Base-by-base conservation (phyloP, 495 filamentous ascomycete species). In the Daldinia decipiens region DNA sequence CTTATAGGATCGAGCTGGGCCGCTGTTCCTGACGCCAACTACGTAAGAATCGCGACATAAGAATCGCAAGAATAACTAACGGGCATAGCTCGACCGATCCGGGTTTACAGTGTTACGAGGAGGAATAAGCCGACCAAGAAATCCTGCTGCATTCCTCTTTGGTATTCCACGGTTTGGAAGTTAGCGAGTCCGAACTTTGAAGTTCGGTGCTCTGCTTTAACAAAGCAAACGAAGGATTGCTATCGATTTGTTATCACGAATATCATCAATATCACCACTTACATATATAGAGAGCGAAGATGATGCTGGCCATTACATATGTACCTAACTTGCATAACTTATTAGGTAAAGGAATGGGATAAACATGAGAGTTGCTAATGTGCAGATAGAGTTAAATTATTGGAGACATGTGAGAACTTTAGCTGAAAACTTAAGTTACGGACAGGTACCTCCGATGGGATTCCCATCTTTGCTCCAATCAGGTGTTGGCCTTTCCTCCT, bases 61-160 rank as follows among this genome's bases (percentile, higher is more conserved):
- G 8, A 34, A 12, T 34, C 32, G 8, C 32, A 8, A 34, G 1
- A 59, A 62, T 50, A 36, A 4, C 26, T 31, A 40, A 15, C 31
- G 54, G 11, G 54, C 21, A 12, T 29, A 34, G 32, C 26, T 43
- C 54, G 54, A 36, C 54, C 32, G 32, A 57, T 45, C 27, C 17
- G 38, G 17, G 24, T 43, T 29, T 31, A 24, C 9, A 43, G 57
- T 26, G 21, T 47, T 27, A 32, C 55, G 38, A 67, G 43, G 17
- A 56, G 53, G 53, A 31, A 36, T 56, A 53, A 47, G 53, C 51
- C 29, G 55, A 64, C 54, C 64, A 55, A 72, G 65, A 43, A 65
- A 68, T 72, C 70, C 70, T 72, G 50, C 65, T 54, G 65, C 65
- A 45, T 50, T 60, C 55, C 65, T 72, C 15, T 32, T 65, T 59